Conservation (phyloP, 768 basidiomycete species). For the Baorangia bicolor region DNA sequence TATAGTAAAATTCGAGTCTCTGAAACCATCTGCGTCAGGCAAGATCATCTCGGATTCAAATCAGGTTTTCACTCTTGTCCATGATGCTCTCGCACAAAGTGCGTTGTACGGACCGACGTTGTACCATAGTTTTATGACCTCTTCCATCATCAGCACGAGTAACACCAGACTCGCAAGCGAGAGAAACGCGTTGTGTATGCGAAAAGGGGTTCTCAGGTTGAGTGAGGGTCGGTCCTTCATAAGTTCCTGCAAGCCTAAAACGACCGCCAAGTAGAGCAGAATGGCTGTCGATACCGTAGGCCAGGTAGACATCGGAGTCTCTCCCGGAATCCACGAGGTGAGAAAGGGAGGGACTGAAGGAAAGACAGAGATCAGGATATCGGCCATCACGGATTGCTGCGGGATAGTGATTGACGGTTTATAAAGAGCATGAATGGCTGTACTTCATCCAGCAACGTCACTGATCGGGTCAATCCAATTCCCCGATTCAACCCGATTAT, state of each 20-base stretch:
- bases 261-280: constrained; percentile 73
- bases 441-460: no score
- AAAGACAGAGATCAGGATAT: background rate
- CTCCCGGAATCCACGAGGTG: constrained; percentile 66
- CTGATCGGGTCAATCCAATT: no score
- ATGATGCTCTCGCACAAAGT: constrained; percentile 70
- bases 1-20: constrained; percentile 93
- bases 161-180: constrained; percentile 78
- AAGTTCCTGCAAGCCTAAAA: constrained; percentile 77
- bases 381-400: constrained; percentile 2
- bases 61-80: constrained; percentile 70
- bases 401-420: no score
- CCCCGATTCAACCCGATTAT: no score
- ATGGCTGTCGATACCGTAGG: constrained; percentile 68
- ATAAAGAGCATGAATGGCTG: no score
- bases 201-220: constrained; percentile 76
- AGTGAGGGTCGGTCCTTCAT: constrained; percentile 75
- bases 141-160: constrained; percentile 79
- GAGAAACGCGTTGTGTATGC: constrained; percentile 82
- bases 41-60: background rate
- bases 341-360: constrained; percentile 50
- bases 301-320: constrained; percentile 77
- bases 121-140: constrained; percentile 73
- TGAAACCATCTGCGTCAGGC: constrained; percentile 30
- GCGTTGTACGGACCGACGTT: constrained; percentile 70